A percentile compares a stretch with the other conserved stretches of the same genome.
Conservation (phyloP, 1,284 basidiomycete genomes). For the Coriolopsis trogii region DNA sequence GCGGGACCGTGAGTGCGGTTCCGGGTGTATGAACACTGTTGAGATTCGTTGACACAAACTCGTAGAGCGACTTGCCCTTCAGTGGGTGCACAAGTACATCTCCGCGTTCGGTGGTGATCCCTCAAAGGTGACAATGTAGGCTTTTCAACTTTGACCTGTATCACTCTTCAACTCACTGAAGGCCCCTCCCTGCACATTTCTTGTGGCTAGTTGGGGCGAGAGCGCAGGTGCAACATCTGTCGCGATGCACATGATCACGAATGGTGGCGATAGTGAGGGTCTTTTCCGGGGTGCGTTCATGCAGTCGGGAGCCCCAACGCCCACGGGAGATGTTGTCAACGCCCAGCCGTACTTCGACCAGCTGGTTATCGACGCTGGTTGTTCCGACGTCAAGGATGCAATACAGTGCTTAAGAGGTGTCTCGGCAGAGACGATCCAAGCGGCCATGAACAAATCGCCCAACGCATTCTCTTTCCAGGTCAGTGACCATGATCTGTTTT, state of each 20-base stretch:
- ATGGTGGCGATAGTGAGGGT: slow-evolving; percentile 34
- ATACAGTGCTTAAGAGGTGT: background rate
- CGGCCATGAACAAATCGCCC: background rate
- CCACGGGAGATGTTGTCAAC: slow-evolving; percentile 32
- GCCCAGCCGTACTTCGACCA: slow-evolving; percentile 39
- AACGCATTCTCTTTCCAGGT: background rate
- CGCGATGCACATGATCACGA: slow-evolving; percentile 35
- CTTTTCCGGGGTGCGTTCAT: slow-evolving; percentile 40
- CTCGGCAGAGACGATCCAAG: background rate
- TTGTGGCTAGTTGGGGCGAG: slow-evolving; percentile 48
- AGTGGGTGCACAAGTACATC: too few species aligned
- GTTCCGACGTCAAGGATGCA: slow-evolving; percentile 15
- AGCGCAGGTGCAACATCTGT: slow-evolving; percentile 43
- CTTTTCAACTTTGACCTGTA: background rate
- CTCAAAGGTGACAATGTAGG: slow-evolving; percentile 35
- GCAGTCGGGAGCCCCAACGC: slow-evolving; percentile 39
- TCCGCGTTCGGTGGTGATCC: slow-evolving; percentile 39
- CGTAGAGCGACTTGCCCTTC: too few species aligned
- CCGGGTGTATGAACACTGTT: too few species aligned
- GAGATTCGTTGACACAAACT: too few species aligned
- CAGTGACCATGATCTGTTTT: background rate
- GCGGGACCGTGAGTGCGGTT: too few species aligned
- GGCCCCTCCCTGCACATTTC: too few species aligned
- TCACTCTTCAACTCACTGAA: too few species aligned
- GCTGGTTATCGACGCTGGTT: slow-evolving; percentile 36